phyloP scores from a whole-genome alignment of 1,284 basidiomycete genomes.

The Fistulina hepatica region DNA sequence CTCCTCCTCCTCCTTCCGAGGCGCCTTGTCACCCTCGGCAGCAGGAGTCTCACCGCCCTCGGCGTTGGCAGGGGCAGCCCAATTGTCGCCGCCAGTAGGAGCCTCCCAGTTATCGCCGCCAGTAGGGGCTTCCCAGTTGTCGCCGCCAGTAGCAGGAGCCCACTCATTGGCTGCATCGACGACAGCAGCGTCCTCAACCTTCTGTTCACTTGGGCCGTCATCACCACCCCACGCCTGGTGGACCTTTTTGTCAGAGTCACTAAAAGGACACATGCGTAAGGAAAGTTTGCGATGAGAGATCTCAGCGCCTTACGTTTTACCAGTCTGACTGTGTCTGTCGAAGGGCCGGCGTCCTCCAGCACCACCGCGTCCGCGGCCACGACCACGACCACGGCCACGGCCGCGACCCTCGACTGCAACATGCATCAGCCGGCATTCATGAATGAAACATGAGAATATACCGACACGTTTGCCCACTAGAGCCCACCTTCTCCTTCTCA shows the following conservation, averaged over 20 bases:
- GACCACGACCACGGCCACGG: constrained; percentile 31
- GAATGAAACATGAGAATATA: no score
- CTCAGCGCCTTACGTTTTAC: constrained; percentile 52
- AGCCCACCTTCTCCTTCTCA: constrained; percentile 35
- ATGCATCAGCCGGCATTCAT: no score
- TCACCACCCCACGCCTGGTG: constrained; percentile 89
- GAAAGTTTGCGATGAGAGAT: constrained; percentile 5
- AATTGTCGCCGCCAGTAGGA: constrained; percentile 26
- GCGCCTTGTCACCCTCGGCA: constrained; percentile 32
- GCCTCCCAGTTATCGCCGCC: constrained; percentile 16
- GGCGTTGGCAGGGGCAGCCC: constrained; percentile 29
- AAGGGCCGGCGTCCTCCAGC: constrained; percentile 60
- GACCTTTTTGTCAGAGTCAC: constrained; percentile 87
- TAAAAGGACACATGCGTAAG: constrained; percentile 22
- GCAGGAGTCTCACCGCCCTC: constrained; percentile 25
- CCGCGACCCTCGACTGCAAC: constrained; percentile 39
- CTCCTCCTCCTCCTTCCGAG: constrained; percentile 70
- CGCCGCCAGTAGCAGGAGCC: constrained; percentile 21
- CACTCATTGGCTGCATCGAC: constrained; percentile 44
- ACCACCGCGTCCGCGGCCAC: constrained; percentile 35
- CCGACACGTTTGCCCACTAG: constrained; percentile 49
- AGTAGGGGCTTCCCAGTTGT: constrained; percentile 33
- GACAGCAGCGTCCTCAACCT: constrained; percentile 61
- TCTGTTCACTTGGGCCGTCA: constrained; percentile 69
- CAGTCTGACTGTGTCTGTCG: constrained; percentile 78